Conservation (phyloP, 306 rosid species). For the Luffa aegyptiaca region DNA sequence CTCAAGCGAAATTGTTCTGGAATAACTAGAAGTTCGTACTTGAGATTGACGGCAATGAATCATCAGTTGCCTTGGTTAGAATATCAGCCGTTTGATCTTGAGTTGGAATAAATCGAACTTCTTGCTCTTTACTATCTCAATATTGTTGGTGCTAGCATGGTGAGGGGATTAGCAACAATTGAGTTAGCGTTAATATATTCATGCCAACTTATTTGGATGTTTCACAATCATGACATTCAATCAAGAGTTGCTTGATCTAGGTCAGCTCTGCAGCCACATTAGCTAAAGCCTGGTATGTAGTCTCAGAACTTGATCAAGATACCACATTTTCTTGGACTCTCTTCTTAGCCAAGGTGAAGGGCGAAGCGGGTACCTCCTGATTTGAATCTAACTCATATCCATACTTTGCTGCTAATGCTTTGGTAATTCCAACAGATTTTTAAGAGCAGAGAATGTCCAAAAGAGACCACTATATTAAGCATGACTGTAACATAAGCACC, state of each 20-base stretch:
- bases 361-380: constrained; percentile 83
- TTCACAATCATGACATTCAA: neutral
- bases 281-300: neutral
- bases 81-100: no score
- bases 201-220: neutral
- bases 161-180: no score
- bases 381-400: constrained; percentile 97
- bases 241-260: neutral
- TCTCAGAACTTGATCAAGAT: neutral
- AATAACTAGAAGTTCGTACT: no score
- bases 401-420: constrained; percentile 94
- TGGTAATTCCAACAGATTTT: constrained; percentile 99
- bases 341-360: no score
- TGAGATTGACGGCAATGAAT: no score
- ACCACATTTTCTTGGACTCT: neutral
- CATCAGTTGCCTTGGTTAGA: no score
- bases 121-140: no score
- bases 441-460: constrained; percentile 20
- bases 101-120: no score
- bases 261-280: neutral
- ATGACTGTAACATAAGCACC: no score
- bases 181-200: no score
- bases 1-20: no score
- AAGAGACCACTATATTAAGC: neutral
- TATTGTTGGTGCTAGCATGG: no score